A percentile compares a stretch with the other conserved stretches of the same genome.
phyloP scores from a whole-genome alignment of 169 alveolate genomes.

The Eimeria praecox region DNA sequence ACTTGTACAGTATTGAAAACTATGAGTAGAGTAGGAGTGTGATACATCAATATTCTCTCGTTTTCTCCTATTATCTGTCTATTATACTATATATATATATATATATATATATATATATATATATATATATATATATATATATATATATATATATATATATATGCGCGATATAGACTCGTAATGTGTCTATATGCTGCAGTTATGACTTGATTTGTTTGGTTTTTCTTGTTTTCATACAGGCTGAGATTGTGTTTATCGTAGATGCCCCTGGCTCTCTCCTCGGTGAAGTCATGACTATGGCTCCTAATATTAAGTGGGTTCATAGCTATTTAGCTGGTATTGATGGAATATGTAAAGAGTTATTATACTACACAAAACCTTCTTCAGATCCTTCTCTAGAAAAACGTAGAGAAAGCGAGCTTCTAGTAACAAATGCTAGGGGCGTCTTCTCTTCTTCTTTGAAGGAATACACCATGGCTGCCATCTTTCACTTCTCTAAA shows the following conservation, averaged over 20 bases:
- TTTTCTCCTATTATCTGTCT: background rate
- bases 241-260: background rate
- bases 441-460: constrained; percentile 83
- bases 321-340: constrained; percentile 80
- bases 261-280: constrained; percentile 32
- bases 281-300: background rate
- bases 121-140: too few relatives aligned
- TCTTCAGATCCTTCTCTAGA: background rate
- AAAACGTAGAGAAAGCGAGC: background rate
- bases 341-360: background rate
- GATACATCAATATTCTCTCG: background rate
- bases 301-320: constrained; percentile 49
- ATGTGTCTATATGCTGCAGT: too few relatives aligned
- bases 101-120: too few relatives aligned
- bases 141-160: too few relatives aligned
- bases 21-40: too few relatives aligned
- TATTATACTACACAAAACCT: background rate
- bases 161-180: too few relatives aligned
- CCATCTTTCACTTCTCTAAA: constrained; percentile 83
- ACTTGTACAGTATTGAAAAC: background rate
- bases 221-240: background rate
- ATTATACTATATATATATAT: too few relatives aligned
- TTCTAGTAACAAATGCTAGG: constrained; percentile 84
- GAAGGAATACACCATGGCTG: constrained; percentile 84
- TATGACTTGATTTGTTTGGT: too few relatives aligned